A percentile compares a stretch with the other conserved stretches of the same genome.
Evolutionary conservation across 2,329 filamentous ascomycete species (phyloP).

Genomic region (Rhexocercosporidium sp.): DNA sequence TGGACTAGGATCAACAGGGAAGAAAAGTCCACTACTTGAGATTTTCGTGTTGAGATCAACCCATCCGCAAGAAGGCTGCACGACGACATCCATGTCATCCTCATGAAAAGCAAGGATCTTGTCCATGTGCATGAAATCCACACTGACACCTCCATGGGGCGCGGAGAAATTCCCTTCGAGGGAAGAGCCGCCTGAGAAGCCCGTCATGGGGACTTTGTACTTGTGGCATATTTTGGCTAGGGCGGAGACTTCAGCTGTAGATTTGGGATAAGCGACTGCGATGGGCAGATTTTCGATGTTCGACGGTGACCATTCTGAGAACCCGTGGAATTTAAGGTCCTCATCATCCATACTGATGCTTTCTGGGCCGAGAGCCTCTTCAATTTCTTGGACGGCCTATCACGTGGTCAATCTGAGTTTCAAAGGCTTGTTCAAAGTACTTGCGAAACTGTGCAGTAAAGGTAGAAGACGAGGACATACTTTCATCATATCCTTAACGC

Average conservation of each 20-base stretch:
- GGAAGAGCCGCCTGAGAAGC: conserved; percentile 77
- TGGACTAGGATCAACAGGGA: conserved; percentile 79
- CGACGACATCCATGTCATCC: conserved; percentile 89
- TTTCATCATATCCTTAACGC: conserved; percentile 24
- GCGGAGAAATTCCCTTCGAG: conserved; percentile 90
- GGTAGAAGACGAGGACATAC: not conserved
- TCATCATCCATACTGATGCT: conserved; percentile 67
- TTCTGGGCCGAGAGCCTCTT: conserved; percentile 47
- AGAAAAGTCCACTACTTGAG: conserved; percentile 77
- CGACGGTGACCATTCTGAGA: conserved; percentile 67
- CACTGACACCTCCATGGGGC: conserved; percentile 78
- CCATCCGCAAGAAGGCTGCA: conserved; percentile 88
- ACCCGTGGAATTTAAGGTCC: conserved; percentile 63
- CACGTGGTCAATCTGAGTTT: not conserved
- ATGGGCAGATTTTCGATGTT: conserved; percentile 64
- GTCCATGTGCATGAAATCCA: conserved; percentile 90
- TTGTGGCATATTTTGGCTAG: conserved; percentile 74
- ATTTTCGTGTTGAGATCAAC: conserved; percentile 78
- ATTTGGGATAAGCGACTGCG: conserved; percentile 66
- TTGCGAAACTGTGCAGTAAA: not conserved
- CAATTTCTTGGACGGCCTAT: conserved; percentile 30
- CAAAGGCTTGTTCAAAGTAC: too few relatives aligned
- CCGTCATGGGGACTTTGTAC: conserved; percentile 78
- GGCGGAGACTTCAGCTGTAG: conserved; percentile 63
- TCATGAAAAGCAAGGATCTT: conserved; percentile 78